These are phyloP conservation scores for Boletus sp. DNA, from an alignment of 768 basidiomycete species.

Conservation along the genomic window DNA sequence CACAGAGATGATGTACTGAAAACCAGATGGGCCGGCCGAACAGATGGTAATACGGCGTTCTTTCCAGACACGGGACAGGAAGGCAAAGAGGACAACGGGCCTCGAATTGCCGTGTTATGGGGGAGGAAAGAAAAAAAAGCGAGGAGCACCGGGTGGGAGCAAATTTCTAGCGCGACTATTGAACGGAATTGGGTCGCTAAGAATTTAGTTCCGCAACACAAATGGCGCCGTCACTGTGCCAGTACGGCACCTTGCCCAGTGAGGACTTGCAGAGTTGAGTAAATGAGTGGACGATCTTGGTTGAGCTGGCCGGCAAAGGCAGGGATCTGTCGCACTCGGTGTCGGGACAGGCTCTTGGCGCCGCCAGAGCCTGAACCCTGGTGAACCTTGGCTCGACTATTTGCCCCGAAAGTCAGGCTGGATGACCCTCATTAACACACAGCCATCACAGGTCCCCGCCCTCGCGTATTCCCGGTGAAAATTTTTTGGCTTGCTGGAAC, in stretches of 20 bases:
- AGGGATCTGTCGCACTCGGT: conserved; percentile 17
- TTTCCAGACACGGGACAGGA: conserved; percentile 19
- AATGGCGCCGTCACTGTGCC: conserved; percentile 30
- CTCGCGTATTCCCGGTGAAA: conserved; percentile 38
- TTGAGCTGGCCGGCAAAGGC: conserved; percentile 10
- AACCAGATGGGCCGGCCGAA: conserved; percentile 21
- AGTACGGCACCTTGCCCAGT: conserved; percentile 29
- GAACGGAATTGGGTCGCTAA: conserved; percentile 37
- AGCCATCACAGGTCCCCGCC: conserved; percentile 38
- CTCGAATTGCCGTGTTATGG: conserved; percentile 24
- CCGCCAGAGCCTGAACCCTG: conserved; percentile 31
- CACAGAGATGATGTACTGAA: conserved; percentile 31
- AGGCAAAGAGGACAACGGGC: conserved; percentile 24
- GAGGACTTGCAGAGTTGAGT: conserved; percentile 25
- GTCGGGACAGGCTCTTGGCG: conserved; percentile 28
- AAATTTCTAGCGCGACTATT: conserved; percentile 34
- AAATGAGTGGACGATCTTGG: conserved; percentile 25
- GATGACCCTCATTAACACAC: conserved; percentile 35
- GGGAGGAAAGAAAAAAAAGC: conserved; percentile 27
- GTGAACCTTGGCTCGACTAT: conserved; percentile 28
- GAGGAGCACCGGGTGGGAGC: conserved; percentile 27
- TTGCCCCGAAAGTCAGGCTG: conserved; percentile 33
- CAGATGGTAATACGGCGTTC: conserved; percentile 13
- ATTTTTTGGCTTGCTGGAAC: conserved; percentile 25
- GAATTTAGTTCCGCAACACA: conserved; percentile 34